phyloP scores from a whole-genome alignment of 2,329 filamentous ascomycete genomes.

The Claviceps sp. region DNA sequence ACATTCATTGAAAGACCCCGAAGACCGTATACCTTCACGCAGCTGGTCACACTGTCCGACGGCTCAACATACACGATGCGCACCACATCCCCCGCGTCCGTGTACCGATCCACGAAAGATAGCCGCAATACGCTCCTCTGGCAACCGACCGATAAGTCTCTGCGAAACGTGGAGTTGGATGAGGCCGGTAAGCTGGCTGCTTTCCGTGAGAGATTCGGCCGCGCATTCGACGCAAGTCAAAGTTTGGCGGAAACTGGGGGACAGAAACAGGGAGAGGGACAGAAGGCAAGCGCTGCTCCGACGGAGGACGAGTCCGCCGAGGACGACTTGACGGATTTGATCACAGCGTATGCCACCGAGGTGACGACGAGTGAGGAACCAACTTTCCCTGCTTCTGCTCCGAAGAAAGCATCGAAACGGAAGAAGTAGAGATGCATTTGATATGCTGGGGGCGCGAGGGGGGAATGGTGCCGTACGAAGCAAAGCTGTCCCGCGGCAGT shows the following conservation, averaged over 20 bases:
- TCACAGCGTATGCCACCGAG: constrained; percentile 34
- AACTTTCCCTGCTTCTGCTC: constrained; percentile 14
- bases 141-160: constrained; percentile 71
- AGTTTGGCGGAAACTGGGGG: constrained; percentile 18
- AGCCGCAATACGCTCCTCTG: constrained; percentile 79
- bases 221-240: constrained; percentile 59
- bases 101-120: constrained; percentile 59
- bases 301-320: constrained; percentile 12
- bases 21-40: constrained; percentile 93
- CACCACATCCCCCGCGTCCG: constrained; percentile 55
- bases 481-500: not conserved
- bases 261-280: constrained; percentile 13
- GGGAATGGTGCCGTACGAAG: not conserved
- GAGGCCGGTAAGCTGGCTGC: constrained; percentile 81
- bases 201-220: constrained; percentile 75
- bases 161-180: constrained; percentile 84
- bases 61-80: constrained; percentile 72
- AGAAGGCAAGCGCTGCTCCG: not conserved
- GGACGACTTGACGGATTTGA: constrained; percentile 33
- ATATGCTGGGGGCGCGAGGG: not conserved
- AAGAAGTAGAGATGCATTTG: constrained; percentile 25
- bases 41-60: constrained; percentile 84
- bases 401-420: constrained; percentile 31
- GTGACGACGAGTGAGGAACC: constrained; percentile 19
- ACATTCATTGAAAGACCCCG: constrained; percentile 79